Conservation (phyloP, 2,329 filamentous ascomycete genomes). For the Aspergillus aculeatinus region DNA sequence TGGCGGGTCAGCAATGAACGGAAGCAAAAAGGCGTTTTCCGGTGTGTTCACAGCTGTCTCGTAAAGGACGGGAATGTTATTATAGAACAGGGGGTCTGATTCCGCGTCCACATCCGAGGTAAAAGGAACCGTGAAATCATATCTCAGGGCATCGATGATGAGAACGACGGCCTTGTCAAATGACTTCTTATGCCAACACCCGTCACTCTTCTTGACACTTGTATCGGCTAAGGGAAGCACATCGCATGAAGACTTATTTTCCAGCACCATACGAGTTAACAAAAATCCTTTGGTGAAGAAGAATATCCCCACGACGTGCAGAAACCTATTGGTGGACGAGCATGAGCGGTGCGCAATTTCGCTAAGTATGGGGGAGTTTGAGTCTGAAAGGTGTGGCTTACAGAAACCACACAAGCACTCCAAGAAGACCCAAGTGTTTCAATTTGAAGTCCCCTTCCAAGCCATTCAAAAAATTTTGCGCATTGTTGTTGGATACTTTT, state of each 20-base stretch:
- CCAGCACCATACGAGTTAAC: constrained; percentile 77
- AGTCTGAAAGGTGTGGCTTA: constrained; percentile 25
- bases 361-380: background rate
- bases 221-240: constrained; percentile 62
- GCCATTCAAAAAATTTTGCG: constrained; percentile 28
- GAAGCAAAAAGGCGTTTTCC: constrained; percentile 80
- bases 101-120: constrained; percentile 47
- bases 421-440: constrained; percentile 39
- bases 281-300: constrained; percentile 96
- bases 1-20: constrained; percentile 95
- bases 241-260: constrained; percentile 70
- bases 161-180: constrained; percentile 91
- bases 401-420: constrained; percentile 43
- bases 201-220: constrained; percentile 49
- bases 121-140: constrained; percentile 91
- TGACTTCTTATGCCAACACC: constrained; percentile 94
- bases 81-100: constrained; percentile 68
- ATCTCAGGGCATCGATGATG: constrained; percentile 88
- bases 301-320: constrained; percentile 79
- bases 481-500: constrained; percentile 17
- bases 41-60: constrained; percentile 74
- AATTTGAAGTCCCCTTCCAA: constrained; percentile 40
- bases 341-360: background rate
- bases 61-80: constrained; percentile 83
- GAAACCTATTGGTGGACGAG: constrained; percentile 45